A percentile compares a stretch with the other conserved stretches of the same genome.
These are phyloP conservation scores for Miamiensis avidus DNA, from an alignment of 169 alveolate species.

Conservation along the genomic window DNA sequence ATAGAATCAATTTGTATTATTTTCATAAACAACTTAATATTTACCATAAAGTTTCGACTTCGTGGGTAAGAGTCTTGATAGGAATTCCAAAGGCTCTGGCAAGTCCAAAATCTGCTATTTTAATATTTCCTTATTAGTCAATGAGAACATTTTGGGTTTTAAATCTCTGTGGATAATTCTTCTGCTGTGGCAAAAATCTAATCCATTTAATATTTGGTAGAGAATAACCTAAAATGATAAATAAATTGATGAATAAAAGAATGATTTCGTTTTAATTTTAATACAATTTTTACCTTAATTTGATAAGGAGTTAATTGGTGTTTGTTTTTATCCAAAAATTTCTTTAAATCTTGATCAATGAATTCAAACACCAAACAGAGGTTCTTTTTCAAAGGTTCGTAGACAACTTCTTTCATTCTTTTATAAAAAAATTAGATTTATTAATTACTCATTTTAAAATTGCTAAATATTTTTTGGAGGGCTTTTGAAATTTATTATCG, in stretches of 20 bases:
- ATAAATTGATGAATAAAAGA: not conserved
- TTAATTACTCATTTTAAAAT: constrained; percentile 28
- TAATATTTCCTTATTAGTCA: constrained; percentile 88
- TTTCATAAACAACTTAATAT: too few relatives aligned
- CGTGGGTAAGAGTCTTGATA: constrained; percentile 74
- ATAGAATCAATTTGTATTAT: too few relatives aligned
- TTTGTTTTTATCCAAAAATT: constrained; percentile 71
- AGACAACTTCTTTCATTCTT: constrained; percentile 66
- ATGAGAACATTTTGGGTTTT: constrained; percentile 88
- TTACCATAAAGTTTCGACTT: constrained; percentile 93
- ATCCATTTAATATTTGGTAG: constrained; percentile 80
- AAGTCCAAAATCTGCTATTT: constrained; percentile 82
- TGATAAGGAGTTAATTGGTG: constrained; percentile 53
- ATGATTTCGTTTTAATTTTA: not conserved
- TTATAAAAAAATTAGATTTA: constrained; percentile 29
- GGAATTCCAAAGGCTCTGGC: constrained; percentile 86
- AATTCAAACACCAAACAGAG: constrained; percentile 79
- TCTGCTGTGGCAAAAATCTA: constrained; percentile 86
- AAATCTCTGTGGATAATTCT: constrained; percentile 91
- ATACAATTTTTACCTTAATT: constrained; percentile 34
- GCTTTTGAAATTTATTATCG: too few relatives aligned
- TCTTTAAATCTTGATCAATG: constrained; percentile 75
- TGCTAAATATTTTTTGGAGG: too few relatives aligned
- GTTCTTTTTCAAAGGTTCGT: constrained; percentile 66
- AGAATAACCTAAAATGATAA: constrained; percentile 49